Conservation (phyloP, 306 rosid genomes). For the Pyrus bretschneideri region DNA sequence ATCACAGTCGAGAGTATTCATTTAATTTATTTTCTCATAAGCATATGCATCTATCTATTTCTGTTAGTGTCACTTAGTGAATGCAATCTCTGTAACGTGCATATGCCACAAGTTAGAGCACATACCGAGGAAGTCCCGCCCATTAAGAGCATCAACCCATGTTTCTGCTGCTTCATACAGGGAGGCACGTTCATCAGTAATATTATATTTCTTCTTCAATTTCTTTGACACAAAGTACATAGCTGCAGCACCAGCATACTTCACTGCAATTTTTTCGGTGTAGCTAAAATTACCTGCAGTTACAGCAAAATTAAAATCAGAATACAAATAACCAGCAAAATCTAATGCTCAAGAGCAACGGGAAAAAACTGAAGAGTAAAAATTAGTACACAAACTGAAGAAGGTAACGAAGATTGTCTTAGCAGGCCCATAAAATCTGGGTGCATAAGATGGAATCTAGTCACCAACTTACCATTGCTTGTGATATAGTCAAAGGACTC, state of each 20-base stretch:
- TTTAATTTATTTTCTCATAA: not conserved
- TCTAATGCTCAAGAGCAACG: constrained; percentile 9
- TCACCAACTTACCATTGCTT: constrained; percentile 79
- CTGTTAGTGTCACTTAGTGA: not conserved
- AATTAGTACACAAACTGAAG: not conserved
- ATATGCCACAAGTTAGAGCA: constrained; percentile 2
- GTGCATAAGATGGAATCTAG: not conserved
- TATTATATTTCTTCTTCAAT: constrained; percentile 88
- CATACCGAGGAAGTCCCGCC: constrained; percentile 88
- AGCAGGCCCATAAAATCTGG: not conserved
- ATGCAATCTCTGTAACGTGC: not conserved
- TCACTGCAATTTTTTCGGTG: constrained; percentile 66
- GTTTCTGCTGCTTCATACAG: constrained; percentile 94
- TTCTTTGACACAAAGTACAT: constrained; percentile 97
- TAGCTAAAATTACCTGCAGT: constrained; percentile 76
- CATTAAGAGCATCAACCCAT: constrained; percentile 87
- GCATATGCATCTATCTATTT: not conserved
- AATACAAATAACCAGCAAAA: not conserved
- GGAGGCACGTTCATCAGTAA: constrained; percentile 88
- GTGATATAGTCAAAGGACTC: constrained; percentile 91
- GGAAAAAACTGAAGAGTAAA: not conserved
- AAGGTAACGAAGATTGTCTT: not conserved
- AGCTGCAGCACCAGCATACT: constrained; percentile 95
- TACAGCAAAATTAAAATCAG: not conserved
- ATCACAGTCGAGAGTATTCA: not conserved